Base-by-base conservation (phyloP, 2,329 filamentous ascomycete species). In the Phaeosphaeria sp. region DNA sequence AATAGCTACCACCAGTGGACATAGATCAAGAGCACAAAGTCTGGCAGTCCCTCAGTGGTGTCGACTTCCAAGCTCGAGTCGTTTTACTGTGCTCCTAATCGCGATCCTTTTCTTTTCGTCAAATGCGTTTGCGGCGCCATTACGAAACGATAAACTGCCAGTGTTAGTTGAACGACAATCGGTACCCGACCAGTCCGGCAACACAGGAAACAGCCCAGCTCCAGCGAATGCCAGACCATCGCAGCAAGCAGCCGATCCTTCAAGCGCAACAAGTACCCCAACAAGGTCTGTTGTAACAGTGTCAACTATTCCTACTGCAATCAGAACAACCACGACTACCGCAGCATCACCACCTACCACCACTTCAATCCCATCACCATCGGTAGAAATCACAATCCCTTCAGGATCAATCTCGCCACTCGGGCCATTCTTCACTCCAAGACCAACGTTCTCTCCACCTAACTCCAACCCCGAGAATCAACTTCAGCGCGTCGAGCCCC, bases 181-280 rank as follows among this genome's bases (percentile, higher is more conserved):
- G 13, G 65, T 72, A 18, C 68, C 67, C 11, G 67, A 72, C 39
- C 46, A 48, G 21, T 57, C 49, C 18, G 67, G 67, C 6, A 58
- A 68, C 25, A 69, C 67, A 45, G 68, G 67, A 17, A 67, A 66
- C 51, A 45, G 59, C 15, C 66, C 59, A 6, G 61, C 54, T 15
- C 40, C 58, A 7, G 46, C 66, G 1, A 49, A 33, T 47, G 46
- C 53, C 18, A 43, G 51, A 49, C 56, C 53, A 52, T 49, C 57
- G 49, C 58, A 36, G 30, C 30, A 36, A 36, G 30, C 30, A 36
- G 30, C 30, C 11, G 15, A 13, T 13, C 30, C 30, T 36, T 13
- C 30, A 36, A 36, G 15, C 30, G 11, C 58, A 46, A 25, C 6
- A 21, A 1, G 55, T 20, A 43, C 56, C 20, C n/a, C 49, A 42